Conservation (phyloP, 1,139 yeast genomes). For the Blastobotrys proliferans region DNA sequence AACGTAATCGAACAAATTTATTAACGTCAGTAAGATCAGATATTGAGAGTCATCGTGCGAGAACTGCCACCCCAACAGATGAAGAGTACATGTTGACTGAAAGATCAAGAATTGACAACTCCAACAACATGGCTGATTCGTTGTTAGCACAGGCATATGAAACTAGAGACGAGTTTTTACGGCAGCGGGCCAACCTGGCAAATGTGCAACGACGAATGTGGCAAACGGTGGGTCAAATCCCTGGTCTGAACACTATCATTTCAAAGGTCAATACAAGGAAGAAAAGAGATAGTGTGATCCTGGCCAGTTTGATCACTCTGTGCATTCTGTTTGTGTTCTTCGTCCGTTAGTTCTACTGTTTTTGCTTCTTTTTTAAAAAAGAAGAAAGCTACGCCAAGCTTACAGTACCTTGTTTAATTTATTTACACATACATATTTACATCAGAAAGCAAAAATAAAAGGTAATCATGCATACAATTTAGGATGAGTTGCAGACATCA, state of each 20-base stretch:
- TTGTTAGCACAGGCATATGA: constrained; percentile 79
- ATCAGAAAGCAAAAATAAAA: too few species aligned
- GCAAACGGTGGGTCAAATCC: constrained; percentile 61
- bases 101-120: constrained; percentile 63
- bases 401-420: too few species aligned
- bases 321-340: constrained; percentile 72
- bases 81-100: constrained; percentile 77
- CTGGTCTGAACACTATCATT: constrained; percentile 76
- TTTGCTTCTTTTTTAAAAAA: neutral
- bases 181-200: constrained; percentile 63
- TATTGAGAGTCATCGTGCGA: constrained; percentile 55
- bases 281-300: constrained; percentile 80
- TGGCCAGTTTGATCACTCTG: constrained; percentile 66
- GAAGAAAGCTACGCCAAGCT: too few species aligned
- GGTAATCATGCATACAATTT: constrained; percentile 18
- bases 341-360: constrained; percentile 32
- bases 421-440: neutral
- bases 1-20: constrained; percentile 69
- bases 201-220: constrained; percentile 64
- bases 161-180: constrained; percentile 76
- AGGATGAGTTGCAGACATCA: constrained; percentile 26
- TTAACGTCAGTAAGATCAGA: constrained; percentile 74
- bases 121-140: constrained; percentile 74
- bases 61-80: constrained; percentile 34
- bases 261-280: constrained; percentile 82